These are phyloP conservation scores for Endothia cerciana DNA, from an alignment of 2,329 filamentous ascomycete species.

Conservation along the genomic window DNA sequence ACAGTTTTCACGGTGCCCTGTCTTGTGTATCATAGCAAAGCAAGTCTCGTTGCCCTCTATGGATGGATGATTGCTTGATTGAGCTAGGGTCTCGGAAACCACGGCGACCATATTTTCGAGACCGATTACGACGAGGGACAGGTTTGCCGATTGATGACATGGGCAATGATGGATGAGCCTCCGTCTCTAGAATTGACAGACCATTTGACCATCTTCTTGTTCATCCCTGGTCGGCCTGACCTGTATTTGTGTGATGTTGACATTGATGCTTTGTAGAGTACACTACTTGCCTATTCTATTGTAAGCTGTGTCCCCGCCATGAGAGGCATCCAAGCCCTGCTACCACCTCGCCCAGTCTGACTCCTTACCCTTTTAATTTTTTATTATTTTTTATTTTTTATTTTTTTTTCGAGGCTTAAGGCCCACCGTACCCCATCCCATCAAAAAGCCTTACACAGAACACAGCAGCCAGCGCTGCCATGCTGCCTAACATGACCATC, in stretches of 20 bases:
- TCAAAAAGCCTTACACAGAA: slow-evolving; percentile 37
- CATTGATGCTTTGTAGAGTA: neutral
- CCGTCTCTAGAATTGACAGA: neutral
- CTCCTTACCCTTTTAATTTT: neutral
- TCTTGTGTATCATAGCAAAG: too few species aligned
- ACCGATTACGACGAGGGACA: neutral
- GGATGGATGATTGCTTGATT: neutral
- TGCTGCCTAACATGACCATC: slow-evolving; percentile 39
- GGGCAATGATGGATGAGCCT: neutral
- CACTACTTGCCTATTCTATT: neutral
- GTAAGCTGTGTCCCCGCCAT: too few species aligned
- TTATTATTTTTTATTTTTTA: too few species aligned
- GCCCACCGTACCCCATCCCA: slow-evolving; percentile 19
- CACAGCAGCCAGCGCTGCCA: slow-evolving; percentile 38
- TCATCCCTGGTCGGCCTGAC: neutral
- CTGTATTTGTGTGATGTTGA: neutral
- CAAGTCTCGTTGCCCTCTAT: neutral
- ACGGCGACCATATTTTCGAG: neutral
- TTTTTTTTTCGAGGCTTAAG: too few species aligned
- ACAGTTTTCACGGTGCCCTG: too few species aligned
- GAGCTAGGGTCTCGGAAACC: neutral
- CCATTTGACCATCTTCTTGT: neutral
- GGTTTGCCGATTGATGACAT: neutral
- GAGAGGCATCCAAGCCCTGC: too few species aligned
- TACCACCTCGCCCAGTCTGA: too few species aligned